Conservation (phyloP, 768 basidiomycete genomes). For the Leucocoprinus birnbaumii region DNA sequence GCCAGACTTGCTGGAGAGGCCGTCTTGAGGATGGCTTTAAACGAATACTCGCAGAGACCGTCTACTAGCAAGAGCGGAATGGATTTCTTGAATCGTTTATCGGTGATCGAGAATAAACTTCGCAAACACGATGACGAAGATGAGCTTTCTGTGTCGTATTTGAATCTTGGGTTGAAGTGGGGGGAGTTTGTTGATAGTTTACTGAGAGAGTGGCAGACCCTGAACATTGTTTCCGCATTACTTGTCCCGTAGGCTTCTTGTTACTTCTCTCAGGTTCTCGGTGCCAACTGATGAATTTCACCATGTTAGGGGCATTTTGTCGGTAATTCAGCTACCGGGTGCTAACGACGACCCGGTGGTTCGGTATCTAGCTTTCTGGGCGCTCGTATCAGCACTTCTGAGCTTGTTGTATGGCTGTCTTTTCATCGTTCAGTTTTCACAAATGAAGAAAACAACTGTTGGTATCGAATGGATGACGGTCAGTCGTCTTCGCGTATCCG, state of each 20-base stretch:
- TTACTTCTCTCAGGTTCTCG: neutral
- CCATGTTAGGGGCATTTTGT: constrained; percentile 24
- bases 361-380: constrained; percentile 51
- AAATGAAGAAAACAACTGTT: constrained; percentile 58
- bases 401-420: constrained; percentile 59
- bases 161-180: constrained; percentile 13
- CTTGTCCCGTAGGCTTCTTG: constrained; percentile 20
- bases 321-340: constrained; percentile 26
- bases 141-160: no score
- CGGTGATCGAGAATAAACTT: no score
- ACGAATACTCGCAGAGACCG: no score
- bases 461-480: constrained; percentile 44
- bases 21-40: no score
- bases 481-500: no score
- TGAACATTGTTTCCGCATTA: constrained; percentile 26
- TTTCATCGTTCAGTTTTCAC: constrained; percentile 60
- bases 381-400: constrained; percentile 54
- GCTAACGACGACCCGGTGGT: constrained; percentile 48
- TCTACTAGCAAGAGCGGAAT: no score
- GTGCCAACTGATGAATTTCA: neutral
- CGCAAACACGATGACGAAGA: no score
- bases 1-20: no score
- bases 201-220: constrained; percentile 27
- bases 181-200: constrained; percentile 23
- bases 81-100: no score